Evolutionary conservation across 2,329 filamentous ascomycete genomes (phyloP).

Genomic region (Claviceps sp.): DNA sequence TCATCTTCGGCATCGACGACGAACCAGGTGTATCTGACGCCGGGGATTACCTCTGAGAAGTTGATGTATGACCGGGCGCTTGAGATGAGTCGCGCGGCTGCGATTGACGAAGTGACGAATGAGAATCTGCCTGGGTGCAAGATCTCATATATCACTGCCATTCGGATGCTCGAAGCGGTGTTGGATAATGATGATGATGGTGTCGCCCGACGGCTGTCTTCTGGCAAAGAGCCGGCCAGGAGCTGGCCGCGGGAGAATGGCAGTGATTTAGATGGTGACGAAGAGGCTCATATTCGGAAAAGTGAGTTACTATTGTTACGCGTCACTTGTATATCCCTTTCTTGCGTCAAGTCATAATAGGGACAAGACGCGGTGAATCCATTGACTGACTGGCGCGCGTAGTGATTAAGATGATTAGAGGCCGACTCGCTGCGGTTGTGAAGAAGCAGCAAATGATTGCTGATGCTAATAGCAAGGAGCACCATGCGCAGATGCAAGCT

Average conservation of each 20-base stretch:
- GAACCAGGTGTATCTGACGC: conserved; percentile 71
- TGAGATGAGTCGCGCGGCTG: conserved; percentile 90
- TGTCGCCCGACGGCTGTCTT: conserved; percentile 18
- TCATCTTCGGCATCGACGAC: conserved; percentile 48
- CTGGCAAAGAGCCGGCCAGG: conserved; percentile 28
- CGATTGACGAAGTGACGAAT: conserved; percentile 89
- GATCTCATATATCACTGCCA: conserved; percentile 83
- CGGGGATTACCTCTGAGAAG: conserved; percentile 87
- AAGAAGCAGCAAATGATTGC: conserved; percentile 50
- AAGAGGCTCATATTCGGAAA: conserved; percentile 59
- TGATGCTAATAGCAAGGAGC: conserved; percentile 37
- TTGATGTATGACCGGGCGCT: conserved; percentile 95
- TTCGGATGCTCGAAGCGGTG: conserved; percentile 89
- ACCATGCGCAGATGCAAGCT: conserved; percentile 28
- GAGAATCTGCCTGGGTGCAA: conserved; percentile 81
- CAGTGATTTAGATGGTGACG: conserved; percentile 49
- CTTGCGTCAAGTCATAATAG: too few relatives aligned
- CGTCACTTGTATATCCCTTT: background rate
- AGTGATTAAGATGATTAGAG: conserved; percentile 52
- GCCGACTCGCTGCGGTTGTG: conserved; percentile 40
- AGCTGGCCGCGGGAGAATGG: conserved; percentile 19
- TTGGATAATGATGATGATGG: conserved; percentile 65
- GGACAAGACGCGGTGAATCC: too few relatives aligned
- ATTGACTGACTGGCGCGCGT: background rate
- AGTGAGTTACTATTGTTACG: conserved; percentile 34